Base-by-base conservation (phyloP, 148 eudicot species). In the Vaccinium corymbosum region DNA sequence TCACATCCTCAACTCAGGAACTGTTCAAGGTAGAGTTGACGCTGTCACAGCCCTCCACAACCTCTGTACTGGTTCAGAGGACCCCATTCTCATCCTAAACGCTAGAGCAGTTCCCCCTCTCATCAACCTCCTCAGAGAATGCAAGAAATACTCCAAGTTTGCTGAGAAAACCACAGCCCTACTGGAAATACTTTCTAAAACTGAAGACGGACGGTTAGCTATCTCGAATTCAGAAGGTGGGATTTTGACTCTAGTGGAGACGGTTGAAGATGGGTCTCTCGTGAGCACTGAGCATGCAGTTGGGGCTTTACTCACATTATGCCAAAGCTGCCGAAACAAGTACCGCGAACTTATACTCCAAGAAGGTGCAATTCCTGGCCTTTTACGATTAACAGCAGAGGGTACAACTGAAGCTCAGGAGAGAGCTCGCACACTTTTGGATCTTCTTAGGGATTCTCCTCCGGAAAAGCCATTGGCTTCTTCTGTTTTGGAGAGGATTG, bases 331-430 rank as follows among this genome's bases (percentile, higher is more conserved):
- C 66, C 86, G 93, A 48, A 85, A 72, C 71, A 94, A 92, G 84
- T 94, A 91, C 78, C 79, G 97, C 82, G 93, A 90, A 62, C 92
- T 91, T 49, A 94, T 94, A 72, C 90, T 94, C 9, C 87, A 89
- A 42, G 95, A 92, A 92, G 97, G 97, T 84, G 90, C 94, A 12
- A 90, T 94, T 81, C 97, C 97, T 0, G 97, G 97, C 55, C 94
- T 94, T 78, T 78, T 94, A 52, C 80, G 91, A 22, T 59, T 94
- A 72, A 94, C 97, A 38, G 97, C 86, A 38, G 93, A 94, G 76
- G 97, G 97, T 46, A 92, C 95, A 32, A 79, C 83, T 16, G 87
- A 88, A 75, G 90, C 92, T 74, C 93, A 90, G 83, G 91, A 88
- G 79, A 89, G 85, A 80, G 94, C 97, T 70, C 84, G 90, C 79